Percentiles rank a stretch among this genome's conserved stretches.
Conservation (phyloP, 805 yeast genomes). For the Cyberlindnera maritima region DNA sequence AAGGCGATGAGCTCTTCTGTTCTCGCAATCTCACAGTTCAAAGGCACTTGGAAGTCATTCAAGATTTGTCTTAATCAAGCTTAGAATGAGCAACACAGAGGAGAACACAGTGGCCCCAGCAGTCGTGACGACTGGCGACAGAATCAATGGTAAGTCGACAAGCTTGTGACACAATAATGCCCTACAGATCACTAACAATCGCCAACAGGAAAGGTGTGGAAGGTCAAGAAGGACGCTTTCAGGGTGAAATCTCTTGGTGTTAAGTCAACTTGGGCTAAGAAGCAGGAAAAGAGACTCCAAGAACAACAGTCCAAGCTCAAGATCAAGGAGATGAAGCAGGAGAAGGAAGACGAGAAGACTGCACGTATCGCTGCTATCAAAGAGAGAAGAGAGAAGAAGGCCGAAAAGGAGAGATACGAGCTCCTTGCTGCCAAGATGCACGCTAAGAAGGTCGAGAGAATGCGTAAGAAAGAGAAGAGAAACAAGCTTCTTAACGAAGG, state of each 20-base stretch:
- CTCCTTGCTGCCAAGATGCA: constrained; percentile 83
- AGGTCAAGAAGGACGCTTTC: constrained; percentile 62
- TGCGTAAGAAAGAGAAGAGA: constrained; percentile 90
- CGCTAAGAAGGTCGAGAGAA: constrained; percentile 84
- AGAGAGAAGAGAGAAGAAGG: constrained; percentile 77
- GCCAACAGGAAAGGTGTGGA: constrained; percentile 63
- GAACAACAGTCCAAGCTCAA: constrained; percentile 67
- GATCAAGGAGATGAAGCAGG: constrained; percentile 71
- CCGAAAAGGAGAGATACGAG: constrained; percentile 86
- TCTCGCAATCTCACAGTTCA: too few species aligned
- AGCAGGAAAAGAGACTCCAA: constrained; percentile 62
- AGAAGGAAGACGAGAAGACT: constrained; percentile 60
- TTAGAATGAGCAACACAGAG: constrained; percentile 2
- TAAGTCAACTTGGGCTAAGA: constrained; percentile 58
- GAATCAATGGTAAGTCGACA: constrained; percentile 25
- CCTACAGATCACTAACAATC: constrained; percentile 1
- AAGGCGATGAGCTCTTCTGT: constrained; percentile 2
- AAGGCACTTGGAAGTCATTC: too few species aligned
- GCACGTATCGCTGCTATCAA: constrained; percentile 55
- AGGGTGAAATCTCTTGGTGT: constrained; percentile 58
- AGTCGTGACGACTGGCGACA: constrained; percentile 18
- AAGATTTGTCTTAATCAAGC: too few species aligned
- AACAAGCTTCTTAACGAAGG: constrained; percentile 83
- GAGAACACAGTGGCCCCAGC: background rate
- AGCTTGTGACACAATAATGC: background rate